Evolutionary conservation across 1,284 basidiomycete genomes (phyloP).

Genomic region (Wolfiporia cocos): DNA sequence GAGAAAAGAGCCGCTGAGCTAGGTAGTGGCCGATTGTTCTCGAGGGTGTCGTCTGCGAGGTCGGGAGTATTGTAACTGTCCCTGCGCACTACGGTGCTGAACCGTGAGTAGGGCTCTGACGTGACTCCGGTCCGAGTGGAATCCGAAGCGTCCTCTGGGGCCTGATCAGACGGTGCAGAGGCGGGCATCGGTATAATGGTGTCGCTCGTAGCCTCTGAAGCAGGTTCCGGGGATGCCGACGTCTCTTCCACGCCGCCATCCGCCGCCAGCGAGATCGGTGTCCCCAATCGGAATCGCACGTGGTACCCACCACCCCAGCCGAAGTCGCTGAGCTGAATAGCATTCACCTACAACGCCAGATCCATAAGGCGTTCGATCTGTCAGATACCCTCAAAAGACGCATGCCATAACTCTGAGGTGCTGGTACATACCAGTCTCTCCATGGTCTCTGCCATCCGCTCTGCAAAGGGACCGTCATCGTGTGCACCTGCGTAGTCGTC

Average conservation of each 20-base stretch:
- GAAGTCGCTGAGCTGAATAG: no score
- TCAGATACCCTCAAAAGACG: not conserved
- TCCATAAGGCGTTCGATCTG: slow-evolving; percentile 1
- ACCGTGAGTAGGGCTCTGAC: slow-evolving; percentile 2
- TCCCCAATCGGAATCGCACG: not conserved
- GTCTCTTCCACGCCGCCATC: no score
- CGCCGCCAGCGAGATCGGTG: not conserved
- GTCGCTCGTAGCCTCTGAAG: not conserved
- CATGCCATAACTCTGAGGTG: not conserved
- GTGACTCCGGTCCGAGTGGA: not conserved
- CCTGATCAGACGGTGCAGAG: no score
- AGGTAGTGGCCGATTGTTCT: slow-evolving; percentile 4
- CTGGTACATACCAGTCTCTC: slow-evolving; percentile 5
- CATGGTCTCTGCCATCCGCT: slow-evolving; percentile 1
- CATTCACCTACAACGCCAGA: slow-evolving; percentile 1
- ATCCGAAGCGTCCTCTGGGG: no score
- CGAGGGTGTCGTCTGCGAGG: not conserved
- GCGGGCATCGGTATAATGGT: not conserved
- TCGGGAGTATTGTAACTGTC: not conserved
- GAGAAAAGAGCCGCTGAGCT: not conserved
- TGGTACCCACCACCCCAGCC: no score
- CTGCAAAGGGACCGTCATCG: not conserved
- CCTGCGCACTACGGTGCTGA: slow-evolving; percentile 10
- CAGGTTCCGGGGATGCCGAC: no score
- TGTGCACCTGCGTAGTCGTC: slow-evolving; percentile 9